Conservation (phyloP, 805 yeast genomes). For the Kazachstania africana region DNA sequence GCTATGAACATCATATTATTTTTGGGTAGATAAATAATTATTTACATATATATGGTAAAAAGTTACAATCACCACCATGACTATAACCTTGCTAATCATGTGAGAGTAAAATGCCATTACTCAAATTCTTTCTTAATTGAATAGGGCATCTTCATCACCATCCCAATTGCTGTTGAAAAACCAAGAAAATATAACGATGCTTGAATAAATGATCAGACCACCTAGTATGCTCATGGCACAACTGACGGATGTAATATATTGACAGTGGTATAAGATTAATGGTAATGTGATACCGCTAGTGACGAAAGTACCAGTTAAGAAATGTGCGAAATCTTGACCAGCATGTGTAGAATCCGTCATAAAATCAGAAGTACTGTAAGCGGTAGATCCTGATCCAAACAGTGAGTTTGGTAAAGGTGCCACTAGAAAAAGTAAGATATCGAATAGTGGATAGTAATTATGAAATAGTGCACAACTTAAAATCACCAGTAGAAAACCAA, state of each 20-base stretch:
- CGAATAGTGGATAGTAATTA: slow-evolving; percentile 83
- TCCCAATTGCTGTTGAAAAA: slow-evolving; percentile 41
- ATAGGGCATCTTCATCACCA: slow-evolving; percentile 33
- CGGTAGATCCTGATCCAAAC: slow-evolving; percentile 35
- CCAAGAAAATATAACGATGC: slow-evolving; percentile 71
- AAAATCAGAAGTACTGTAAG: slow-evolving; percentile 43
- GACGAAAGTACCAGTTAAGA: slow-evolving; percentile 64
- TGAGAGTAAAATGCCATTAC: background rate
- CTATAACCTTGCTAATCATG: background rate
- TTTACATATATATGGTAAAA: no score
- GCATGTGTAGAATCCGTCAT: slow-evolving; percentile 41
- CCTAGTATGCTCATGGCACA: slow-evolving; percentile 69
- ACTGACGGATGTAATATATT: slow-evolving; percentile 58
- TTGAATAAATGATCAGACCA: slow-evolving; percentile 71
- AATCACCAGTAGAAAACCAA: slow-evolving; percentile 81
- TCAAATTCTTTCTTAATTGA: slow-evolving; percentile 10
- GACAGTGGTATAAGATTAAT: slow-evolving; percentile 61
- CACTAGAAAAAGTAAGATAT: slow-evolving; percentile 49
- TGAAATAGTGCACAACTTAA: slow-evolving; percentile 80
- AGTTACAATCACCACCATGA: no score
- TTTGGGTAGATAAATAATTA: no score
- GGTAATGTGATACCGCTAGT: slow-evolving; percentile 71
- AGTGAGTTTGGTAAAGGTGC: slow-evolving; percentile 67
- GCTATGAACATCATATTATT: no score
- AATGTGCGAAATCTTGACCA: slow-evolving; percentile 70